Evolutionary conservation across 768 basidiomycete genomes (phyloP).

Genomic region (Tylopilus intermedius): DNA sequence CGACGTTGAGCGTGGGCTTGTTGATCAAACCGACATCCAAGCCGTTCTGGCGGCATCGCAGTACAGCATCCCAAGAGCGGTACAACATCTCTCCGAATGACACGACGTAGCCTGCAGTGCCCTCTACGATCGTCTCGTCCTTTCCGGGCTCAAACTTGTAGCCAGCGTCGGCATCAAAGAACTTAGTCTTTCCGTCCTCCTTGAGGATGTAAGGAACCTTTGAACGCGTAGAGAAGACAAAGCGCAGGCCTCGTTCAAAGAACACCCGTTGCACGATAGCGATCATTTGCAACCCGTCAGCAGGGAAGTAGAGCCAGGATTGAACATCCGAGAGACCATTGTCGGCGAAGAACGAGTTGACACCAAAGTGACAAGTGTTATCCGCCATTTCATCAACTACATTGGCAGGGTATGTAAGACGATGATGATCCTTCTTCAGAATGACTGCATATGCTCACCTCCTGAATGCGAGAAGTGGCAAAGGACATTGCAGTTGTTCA

Average conservation of each 20-base stretch:
- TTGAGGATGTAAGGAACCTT: too few species aligned
- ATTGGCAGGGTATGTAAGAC: background rate
- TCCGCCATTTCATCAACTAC: conserved; percentile 33
- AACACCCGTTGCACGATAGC: too few species aligned
- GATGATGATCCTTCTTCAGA: too few species aligned
- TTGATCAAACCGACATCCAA: conserved; percentile 82
- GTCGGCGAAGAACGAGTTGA: conserved; percentile 86
- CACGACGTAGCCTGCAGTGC: conserved; percentile 72
- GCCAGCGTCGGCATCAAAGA: too few species aligned
- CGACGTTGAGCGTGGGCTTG: conserved; percentile 76
- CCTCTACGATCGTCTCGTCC: conserved; percentile 65
- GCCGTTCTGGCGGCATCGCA: conserved; percentile 65
- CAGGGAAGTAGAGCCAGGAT: conserved; percentile 84
- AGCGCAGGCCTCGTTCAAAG: too few species aligned
- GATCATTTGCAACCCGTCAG: conserved; percentile 75
- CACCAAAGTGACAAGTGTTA: conserved; percentile 51
- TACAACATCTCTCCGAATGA: conserved; percentile 87
- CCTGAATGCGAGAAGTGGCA: conserved; percentile 81
- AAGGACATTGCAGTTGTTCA: conserved; percentile 85
- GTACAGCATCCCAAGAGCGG: conserved; percentile 76
- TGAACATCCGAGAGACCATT: conserved; percentile 79
- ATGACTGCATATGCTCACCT: conserved; percentile 38
- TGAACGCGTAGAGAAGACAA: too few species aligned
- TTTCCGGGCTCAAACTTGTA: too few species aligned
- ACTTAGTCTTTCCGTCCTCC: too few species aligned